Conservation (phyloP, 306 rosid genomes). For the Herpetospermum pedunculosum region DNA sequence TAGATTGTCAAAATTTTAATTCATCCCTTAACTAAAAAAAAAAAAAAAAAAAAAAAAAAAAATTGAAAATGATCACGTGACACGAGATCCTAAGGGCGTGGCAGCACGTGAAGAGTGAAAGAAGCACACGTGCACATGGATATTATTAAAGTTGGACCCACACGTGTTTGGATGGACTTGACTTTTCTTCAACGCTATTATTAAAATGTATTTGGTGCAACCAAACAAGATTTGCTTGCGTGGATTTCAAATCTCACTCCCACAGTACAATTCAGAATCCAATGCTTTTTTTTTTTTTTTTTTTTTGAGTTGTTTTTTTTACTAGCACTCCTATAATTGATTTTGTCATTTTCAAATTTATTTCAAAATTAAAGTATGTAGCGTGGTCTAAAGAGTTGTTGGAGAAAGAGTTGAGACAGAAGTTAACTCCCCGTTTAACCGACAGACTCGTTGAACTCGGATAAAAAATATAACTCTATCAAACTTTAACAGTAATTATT, state of each 20-base stretch:
- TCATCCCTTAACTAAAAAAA: too few relatives aligned
- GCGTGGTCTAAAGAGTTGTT: too few relatives aligned
- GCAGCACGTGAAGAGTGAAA: neutral
- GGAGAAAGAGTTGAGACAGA: too few relatives aligned
- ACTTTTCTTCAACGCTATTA: neutral
- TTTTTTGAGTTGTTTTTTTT: neutral
- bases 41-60: neutral
- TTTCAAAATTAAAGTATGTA: too few relatives aligned
- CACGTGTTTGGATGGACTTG: neutral
- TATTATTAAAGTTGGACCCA: neutral
- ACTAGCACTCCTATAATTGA: neutral
- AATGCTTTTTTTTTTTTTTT: neutral
- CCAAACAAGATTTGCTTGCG: neutral
- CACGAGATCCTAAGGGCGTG: neutral
- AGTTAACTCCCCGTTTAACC: too few relatives aligned
- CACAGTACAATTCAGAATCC: neutral
- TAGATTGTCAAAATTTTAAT: too few relatives aligned
- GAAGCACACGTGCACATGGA: neutral
- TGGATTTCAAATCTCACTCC: neutral
- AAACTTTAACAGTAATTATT: too few relatives aligned
- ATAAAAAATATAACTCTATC: too few relatives aligned
- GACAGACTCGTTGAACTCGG: too few relatives aligned
- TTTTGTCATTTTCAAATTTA: too few relatives aligned
- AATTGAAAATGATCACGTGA: neutral
- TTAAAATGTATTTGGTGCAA: neutral